Evolutionary conservation across 2,329 filamentous ascomycete species (phyloP), one percentile per base, ranked within the genome.

Genomic region (Sclerotinia borealis): DNA sequence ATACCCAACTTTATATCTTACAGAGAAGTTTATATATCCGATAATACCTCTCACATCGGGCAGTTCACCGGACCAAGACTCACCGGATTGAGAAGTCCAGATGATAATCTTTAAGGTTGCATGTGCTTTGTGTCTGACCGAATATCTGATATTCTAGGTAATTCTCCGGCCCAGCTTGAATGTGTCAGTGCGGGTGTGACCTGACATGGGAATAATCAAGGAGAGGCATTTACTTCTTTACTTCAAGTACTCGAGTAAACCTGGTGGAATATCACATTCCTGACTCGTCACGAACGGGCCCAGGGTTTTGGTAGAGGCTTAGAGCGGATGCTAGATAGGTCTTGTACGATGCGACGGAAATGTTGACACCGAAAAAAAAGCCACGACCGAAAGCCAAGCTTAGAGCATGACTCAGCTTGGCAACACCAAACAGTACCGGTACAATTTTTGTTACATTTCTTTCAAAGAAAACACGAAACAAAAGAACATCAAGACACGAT

Each of bases 121-220:
- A 47, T 47, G 11, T 25, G 43, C n/a, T 45, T 56, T 43, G 39
- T 3, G 39, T 56, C 39, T 43, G 39, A 45, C 39, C 39, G 27
- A 45, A 56, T 45, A 56, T 34, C 39, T n/a, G n/a, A 17, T 47
- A 17, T n/a, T 7, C 22, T 50, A 41, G 22, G 36, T 39, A 19
- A 50, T 60, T 29, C 19, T 37, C 25, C 58, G 34, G 25, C 47
- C n/a, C 58, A 60, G 48, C 25, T 34, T 36, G 31, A 15, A 50
- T 49, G 5, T 17, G 45, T 60, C 56, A 50, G 52, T 60, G 47
- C 25, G 25, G 58, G 58, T 60, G 58, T 60, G 47, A 60, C 58
- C 25, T 43, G 36, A 52, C 25, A 41, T 7, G 47, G 36, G 25
- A 60, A 25, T 2, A 49, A 45, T 19, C n/a, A 58, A 11, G 29